Evolutionary conservation across 2,329 filamentous ascomycete genomes (phyloP).

Genomic region (Trichoderma afroharzianum): DNA sequence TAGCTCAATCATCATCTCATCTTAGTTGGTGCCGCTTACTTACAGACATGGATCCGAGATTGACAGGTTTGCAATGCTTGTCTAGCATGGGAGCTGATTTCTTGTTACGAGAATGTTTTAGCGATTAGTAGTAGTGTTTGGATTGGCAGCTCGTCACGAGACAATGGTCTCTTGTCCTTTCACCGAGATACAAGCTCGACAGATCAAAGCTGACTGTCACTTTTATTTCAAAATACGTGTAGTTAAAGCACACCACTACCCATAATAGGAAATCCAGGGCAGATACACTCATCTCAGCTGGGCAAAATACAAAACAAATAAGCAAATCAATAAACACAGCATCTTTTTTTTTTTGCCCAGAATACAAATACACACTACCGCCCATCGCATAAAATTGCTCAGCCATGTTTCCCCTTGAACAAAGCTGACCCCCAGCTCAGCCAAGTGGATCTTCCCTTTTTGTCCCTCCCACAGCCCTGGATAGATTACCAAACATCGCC

Average conservation of each 20-base stretch:
- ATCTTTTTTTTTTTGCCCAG: background rate
- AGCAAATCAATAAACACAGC: too few species aligned
- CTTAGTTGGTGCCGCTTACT: background rate
- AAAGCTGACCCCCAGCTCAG: background rate
- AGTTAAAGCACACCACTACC: background rate
- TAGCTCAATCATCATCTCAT: background rate
- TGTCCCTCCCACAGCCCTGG: background rate
- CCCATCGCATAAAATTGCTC: background rate
- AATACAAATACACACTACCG: background rate
- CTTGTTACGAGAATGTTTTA: background rate
- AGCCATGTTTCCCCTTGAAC: background rate
- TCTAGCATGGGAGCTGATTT: background rate
- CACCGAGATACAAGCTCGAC: background rate
- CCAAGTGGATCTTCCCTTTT: background rate
- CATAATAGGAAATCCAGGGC: background rate
- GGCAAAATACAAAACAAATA: background rate
- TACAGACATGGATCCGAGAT: background rate
- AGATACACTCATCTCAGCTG: background rate
- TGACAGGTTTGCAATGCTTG: background rate
- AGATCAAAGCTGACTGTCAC: background rate
- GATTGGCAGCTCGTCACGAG: background rate
- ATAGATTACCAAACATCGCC: background rate
- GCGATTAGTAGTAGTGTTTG: background rate
- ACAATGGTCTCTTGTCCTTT: background rate
- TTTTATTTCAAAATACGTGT: background rate